phyloP scores from a whole-genome alignment of 2,329 filamentous ascomycete species.

The Cyanodermella asteris region DNA sequence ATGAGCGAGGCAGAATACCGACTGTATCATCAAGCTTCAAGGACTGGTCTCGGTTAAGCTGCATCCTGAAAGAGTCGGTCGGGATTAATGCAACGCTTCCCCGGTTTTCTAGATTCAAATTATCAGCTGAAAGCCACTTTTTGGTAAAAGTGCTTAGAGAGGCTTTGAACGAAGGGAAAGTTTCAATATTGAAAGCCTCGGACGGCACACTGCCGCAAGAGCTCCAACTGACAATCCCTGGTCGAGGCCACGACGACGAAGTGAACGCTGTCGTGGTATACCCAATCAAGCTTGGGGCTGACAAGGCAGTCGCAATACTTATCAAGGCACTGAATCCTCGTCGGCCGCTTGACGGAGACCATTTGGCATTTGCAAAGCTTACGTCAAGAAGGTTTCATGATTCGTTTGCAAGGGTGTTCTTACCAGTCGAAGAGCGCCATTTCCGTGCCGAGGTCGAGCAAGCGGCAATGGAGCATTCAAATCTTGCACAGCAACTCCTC shows the following conservation, averaged over 20 bases:
- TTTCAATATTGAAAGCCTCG: conserved; percentile 45
- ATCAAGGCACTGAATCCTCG: conserved; percentile 60
- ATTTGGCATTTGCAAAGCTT: conserved; percentile 54
- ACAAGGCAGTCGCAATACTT: conserved; percentile 54
- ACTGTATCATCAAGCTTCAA: conserved; percentile 37
- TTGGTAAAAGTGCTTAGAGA: conserved; percentile 59
- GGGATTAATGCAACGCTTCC: conserved; percentile 47
- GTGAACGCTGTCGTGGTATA: conserved; percentile 53
- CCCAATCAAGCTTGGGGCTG: conserved; percentile 54
- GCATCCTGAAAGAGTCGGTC: conserved; percentile 49
- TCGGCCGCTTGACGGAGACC: conserved; percentile 60
- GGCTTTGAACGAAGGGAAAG: conserved; percentile 45
- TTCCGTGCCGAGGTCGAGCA: too few species aligned
- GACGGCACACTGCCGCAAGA: conserved; percentile 41
- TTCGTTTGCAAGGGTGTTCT: conserved; percentile 65
- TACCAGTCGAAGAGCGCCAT: conserved; percentile 50
- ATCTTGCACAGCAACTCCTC: conserved; percentile 53
- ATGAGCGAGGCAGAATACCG: conserved; percentile 47
- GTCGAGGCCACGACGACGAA: conserved; percentile 48
- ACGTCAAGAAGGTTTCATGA: conserved; percentile 66
- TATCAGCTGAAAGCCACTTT: conserved; percentile 46
- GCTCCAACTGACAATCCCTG: conserved; percentile 45
- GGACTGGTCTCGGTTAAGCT: too few species aligned
- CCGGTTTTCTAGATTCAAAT: conserved; percentile 32
- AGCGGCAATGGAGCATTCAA: conserved; percentile 56